Base-by-base conservation (phyloP, 768 basidiomycete species). In the Xerocomus spinulosus region DNA sequence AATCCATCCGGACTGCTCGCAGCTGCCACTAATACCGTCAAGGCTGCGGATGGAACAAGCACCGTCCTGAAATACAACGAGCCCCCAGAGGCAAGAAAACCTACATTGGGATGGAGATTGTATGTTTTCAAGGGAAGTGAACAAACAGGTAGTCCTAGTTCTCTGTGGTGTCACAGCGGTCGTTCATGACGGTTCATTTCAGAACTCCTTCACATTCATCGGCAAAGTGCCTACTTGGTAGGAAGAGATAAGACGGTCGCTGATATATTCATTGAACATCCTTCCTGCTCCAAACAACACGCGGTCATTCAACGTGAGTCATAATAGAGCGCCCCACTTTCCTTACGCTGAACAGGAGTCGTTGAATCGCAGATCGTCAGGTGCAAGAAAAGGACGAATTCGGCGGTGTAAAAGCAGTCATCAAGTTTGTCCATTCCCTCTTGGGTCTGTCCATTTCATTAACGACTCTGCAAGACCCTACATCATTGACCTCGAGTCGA, bases 241-340 rank as follows among this genome's bases (percentile, higher is more conserved):
- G 96, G 96, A 2, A 74, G 96, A 57, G 96, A 99, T 60, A 81
- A 81, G 23, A 73, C 87, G 18, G 92, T 96, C 24, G 78, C 85
- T 54, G 87, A 89, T 56, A 92, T 99, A 53, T 77, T 87, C 14
- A 72, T 97, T 34, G 92, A 96, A 50, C 96, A 99, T 62, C 95
- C 95, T 3, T 98, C 95, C 6, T 92, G 92, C 55, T 98, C 96
- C 1, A 99, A 99, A 63, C 96, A 99, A 63, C 96, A 99, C 62
- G 93, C 96, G 14, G 96, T 85, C 3, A 87, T 99, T 26, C 96
- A 99, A 70, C 92, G 87, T 87, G 61, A 23, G 83, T 65, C 24
- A 8, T 33, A 30, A 25, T 15, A 42, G 18, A 21, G 1, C n/a
- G 15, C 32, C 15, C 45, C 12, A 34, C 46, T 21, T 38, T 21